Evolutionary conservation across 768 basidiomycete genomes (phyloP).

Genomic region (Tulasnella sp.): DNA sequence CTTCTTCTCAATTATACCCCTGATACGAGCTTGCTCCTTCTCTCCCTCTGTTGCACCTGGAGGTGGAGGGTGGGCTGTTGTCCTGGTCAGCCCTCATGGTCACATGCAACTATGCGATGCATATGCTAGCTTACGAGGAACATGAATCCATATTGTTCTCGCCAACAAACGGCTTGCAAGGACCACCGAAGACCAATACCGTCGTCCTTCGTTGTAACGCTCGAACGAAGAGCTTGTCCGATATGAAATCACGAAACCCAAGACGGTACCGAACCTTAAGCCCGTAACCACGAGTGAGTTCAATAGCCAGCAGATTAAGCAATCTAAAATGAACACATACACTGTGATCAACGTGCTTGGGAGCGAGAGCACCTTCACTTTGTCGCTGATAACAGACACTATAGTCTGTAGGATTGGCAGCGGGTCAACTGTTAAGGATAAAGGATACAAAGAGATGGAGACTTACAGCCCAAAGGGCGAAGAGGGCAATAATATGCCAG

Average conservation of each 20-base stretch:
- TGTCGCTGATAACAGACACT: conserved; percentile 30
- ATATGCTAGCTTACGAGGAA: conserved; percentile 43
- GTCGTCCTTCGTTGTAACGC: conserved; percentile 57
- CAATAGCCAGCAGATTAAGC: neutral
- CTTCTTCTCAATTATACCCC: conserved; percentile 53
- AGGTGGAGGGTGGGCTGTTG: neutral
- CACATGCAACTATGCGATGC: neutral
- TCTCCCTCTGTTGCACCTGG: neutral
- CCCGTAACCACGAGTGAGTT: no score
- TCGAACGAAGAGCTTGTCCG: conserved; percentile 17
- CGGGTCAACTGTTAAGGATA: neutral
- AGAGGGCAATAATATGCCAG: conserved; percentile 59
- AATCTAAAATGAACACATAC: conserved; percentile 30
- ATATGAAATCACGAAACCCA: conserved; percentile 58
- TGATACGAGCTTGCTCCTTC: conserved; percentile 13
- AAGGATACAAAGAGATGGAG: neutral
- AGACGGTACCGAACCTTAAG: conserved; percentile 43
- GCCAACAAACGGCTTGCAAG: conserved; percentile 5
- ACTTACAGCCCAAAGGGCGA: conserved; percentile 43
- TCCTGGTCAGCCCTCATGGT: neutral
- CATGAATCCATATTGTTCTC: conserved; percentile 55
- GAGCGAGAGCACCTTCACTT: conserved; percentile 34
- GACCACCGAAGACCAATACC: conserved; percentile 58
- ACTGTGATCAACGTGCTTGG: conserved; percentile 51
- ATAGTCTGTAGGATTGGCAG: neutral